A percentile compares a stretch with the other conserved stretches of the same genome.
These are phyloP conservation scores for Cyberlindnera mycetangii DNA, from an alignment of 805 yeast genomes.

Conservation along the genomic window DNA sequence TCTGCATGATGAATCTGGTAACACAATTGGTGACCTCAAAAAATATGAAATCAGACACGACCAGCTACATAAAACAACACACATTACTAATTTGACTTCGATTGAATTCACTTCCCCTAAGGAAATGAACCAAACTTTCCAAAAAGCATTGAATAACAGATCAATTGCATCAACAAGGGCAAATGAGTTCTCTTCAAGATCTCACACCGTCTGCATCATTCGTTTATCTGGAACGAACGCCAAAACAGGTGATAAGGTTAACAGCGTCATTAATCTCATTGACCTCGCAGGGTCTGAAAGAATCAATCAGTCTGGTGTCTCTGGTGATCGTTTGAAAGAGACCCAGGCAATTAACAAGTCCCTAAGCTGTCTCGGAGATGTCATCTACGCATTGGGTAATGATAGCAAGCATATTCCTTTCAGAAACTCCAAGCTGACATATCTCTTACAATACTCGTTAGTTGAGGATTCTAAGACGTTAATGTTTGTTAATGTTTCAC, in stretches of 20 bases:
- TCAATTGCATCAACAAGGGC: conserved; percentile 79
- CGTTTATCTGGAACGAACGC: conserved; percentile 52
- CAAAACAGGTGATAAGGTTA: conserved; percentile 42
- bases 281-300: conserved; percentile 97
- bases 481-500: conserved; percentile 90
- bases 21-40: conserved; percentile 21
- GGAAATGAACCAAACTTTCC: conserved; percentile 49
- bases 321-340: conserved; percentile 79
- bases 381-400: conserved; percentile 70
- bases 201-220: conserved; percentile 80
- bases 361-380: conserved; percentile 86
- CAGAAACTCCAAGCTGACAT: conserved; percentile 90
- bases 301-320: conserved; percentile 66
- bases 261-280: conserved; percentile 72
- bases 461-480: conserved; percentile 85
- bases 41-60: conserved; percentile 77
- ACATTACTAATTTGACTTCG: conserved; percentile 56
- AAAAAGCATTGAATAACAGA: conserved; percentile 56
- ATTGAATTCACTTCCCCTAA: conserved; percentile 43
- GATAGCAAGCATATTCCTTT: conserved; percentile 72
- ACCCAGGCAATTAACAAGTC: conserved; percentile 89
- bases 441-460: conserved; percentile 76
- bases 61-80: conserved; percentile 47
- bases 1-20: conserved; percentile 28
- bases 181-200: conserved; percentile 84